Percentiles rank a stretch among this genome's conserved stretches.
Evolutionary conservation across 1,284 basidiomycete species (phyloP).

Genomic region (Ustilago bromivora): DNA sequence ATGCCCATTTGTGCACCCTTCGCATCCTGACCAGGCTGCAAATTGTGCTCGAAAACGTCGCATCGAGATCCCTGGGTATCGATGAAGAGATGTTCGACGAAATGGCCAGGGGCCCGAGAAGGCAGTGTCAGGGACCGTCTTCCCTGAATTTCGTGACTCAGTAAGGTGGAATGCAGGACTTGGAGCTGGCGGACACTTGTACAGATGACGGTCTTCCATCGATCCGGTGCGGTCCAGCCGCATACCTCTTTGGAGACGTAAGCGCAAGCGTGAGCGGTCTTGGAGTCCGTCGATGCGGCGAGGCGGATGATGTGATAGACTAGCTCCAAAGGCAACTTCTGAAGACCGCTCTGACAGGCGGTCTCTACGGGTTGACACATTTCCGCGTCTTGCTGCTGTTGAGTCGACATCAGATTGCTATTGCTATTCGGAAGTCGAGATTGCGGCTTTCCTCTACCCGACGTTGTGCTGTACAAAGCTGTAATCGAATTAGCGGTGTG

Average conservation of each 20-base stretch:
- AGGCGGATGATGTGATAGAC: slow-evolving; percentile 41
- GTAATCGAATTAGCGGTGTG: background rate
- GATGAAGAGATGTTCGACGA: slow-evolving; percentile 47
- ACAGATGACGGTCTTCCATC: slow-evolving; percentile 51
- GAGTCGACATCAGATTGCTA: background rate
- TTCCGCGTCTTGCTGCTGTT: background rate
- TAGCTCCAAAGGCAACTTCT: slow-evolving; percentile 38
- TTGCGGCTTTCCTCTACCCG: no score
- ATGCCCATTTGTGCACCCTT: no score
- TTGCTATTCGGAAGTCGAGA: background rate
- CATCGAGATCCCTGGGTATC: slow-evolving; percentile 17
- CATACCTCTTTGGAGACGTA: slow-evolving; percentile 53
- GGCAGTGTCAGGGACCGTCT: slow-evolving; percentile 4
- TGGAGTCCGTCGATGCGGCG: slow-evolving; percentile 35
- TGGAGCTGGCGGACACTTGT: slow-evolving; percentile 13
- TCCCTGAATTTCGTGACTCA: no score
- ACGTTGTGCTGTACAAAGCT: background rate
- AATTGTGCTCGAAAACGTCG: no score
- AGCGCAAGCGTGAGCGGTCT: slow-evolving; percentile 47
- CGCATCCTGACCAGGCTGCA: no score
- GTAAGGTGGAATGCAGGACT: background rate
- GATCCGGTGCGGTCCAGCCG: slow-evolving; percentile 32
- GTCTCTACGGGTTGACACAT: background rate
- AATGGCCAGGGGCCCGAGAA: slow-evolving; percentile 12
- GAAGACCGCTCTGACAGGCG: background rate